These are phyloP conservation scores for Protomyces inundatus DNA, from an alignment of 1,139 yeast species.

Conservation along the genomic window DNA sequence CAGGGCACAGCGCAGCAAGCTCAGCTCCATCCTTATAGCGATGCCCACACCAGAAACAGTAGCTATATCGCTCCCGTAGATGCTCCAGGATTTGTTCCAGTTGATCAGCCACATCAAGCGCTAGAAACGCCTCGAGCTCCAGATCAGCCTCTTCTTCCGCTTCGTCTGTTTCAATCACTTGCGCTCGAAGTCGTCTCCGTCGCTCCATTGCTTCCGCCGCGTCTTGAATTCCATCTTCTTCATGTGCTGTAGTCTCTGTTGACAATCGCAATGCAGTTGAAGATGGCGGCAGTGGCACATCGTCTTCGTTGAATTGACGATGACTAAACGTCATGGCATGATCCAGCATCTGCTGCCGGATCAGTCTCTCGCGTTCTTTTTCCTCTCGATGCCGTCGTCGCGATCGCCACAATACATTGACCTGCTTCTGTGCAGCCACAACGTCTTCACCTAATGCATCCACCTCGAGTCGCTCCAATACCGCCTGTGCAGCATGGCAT, in stretches of 20 bases:
- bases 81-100: slow-evolving; percentile 38
- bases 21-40: slow-evolving; percentile 42
- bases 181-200: background rate
- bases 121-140: slow-evolving; percentile 39
- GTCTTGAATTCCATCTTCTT: background rate
- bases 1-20: slow-evolving; percentile 47
- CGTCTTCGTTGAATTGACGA: slow-evolving; percentile 4
- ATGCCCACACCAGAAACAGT: slow-evolving; percentile 50
- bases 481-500: slow-evolving; percentile 31
- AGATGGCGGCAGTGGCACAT: background rate
- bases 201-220: background rate
- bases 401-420: slow-evolving; percentile 35
- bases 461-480: slow-evolving; percentile 31
- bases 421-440: slow-evolving; percentile 14
- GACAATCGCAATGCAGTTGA: background rate
- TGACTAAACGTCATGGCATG: slow-evolving; percentile 5
- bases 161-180: slow-evolving; percentile 29
- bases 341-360: slow-evolving; percentile 25
- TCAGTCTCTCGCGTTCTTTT: slow-evolving; percentile 23
- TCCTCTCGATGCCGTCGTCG: slow-evolving; percentile 30
- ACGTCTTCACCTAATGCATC: slow-evolving; percentile 7
- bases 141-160: slow-evolving; percentile 35
- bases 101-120: slow-evolving; percentile 34
- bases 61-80: slow-evolving; percentile 42
- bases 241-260: background rate